These are phyloP conservation scores for Oenanthe sinensis DNA, from an alignment of 129 eudicot genomes.

Conservation along the genomic window DNA sequence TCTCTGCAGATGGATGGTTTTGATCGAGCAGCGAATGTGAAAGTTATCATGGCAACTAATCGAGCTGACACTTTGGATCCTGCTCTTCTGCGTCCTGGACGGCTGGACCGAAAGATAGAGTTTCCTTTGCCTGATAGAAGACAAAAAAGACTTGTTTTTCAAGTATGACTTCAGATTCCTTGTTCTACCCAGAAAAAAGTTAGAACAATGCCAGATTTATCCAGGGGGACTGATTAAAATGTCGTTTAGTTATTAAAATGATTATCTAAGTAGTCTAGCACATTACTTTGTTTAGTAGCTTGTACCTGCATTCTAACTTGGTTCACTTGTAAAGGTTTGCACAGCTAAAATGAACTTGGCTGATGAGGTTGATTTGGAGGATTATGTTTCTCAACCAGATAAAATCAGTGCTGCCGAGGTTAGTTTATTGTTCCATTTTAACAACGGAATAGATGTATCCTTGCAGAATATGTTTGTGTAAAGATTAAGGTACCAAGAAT, in stretches of 20 bases:
- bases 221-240: not conserved
- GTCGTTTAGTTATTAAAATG: not conserved
- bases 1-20: conserved; percentile 73
- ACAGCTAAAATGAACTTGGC: conserved; percentile 84
- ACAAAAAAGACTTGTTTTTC: conserved; percentile 49
- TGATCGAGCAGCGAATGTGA: conserved; percentile 76
- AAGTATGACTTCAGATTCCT: conserved; percentile 23
- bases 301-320: not conserved
- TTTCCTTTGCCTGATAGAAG: conserved; percentile 73
- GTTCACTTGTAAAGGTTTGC: conserved; percentile 47
- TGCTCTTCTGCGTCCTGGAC: conserved; percentile 61
- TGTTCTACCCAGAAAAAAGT: not conserved
- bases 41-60: conserved; percentile 60
- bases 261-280: not conserved
- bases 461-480: not conserved
- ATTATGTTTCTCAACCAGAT: conserved; percentile 83
- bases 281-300: not conserved
- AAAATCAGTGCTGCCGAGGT: conserved; percentile 97
- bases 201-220: not conserved
- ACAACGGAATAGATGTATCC: not conserved
- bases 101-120: conserved; percentile 73
- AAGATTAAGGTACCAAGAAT: not conserved
- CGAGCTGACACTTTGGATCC: conserved; percentile 52
- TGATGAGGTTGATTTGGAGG: conserved; percentile 83
- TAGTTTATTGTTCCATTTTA: conserved; percentile 13